Conservation (phyloP, 192 early-diverging fungal genomes). For the Phycomyces nitens region DNA sequence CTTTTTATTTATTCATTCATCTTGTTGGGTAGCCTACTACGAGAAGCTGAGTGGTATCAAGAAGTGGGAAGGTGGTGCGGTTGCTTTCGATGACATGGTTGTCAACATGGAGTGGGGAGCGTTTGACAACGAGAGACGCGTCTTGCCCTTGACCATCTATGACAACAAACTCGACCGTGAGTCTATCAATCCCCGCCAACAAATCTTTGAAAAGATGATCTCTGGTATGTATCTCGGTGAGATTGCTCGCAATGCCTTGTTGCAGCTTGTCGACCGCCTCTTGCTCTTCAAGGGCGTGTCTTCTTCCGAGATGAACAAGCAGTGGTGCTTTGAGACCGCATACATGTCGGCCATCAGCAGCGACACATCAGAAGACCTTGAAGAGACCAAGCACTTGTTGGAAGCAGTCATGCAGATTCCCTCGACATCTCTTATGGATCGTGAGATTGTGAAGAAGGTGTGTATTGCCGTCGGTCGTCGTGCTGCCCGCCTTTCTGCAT, state of each 20-base stretch:
- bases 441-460: constrained; percentile 72
- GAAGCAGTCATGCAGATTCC: constrained; percentile 68
- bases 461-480: constrained; percentile 77
- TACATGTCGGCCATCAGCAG: constrained; percentile 68
- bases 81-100: constrained; percentile 64
- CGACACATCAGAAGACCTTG: constrained; percentile 62
- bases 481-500: constrained; percentile 80
- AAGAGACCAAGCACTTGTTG: constrained; percentile 60
- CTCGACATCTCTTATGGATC: constrained; percentile 67
- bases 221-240: constrained; percentile 95
- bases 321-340: constrained; percentile 73
- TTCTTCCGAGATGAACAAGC: constrained; percentile 59
- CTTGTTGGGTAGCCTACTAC: constrained; percentile 65
- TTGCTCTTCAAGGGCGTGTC: constrained; percentile 69
- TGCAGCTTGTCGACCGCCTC: constrained; percentile 74
- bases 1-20: too few relatives aligned
- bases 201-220: constrained; percentile 92
- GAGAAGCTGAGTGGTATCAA: constrained; percentile 44
- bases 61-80: constrained; percentile 33
- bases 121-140: constrained; percentile 72
- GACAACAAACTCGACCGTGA: constrained; percentile 81
- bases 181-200: constrained; percentile 78
- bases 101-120: constrained; percentile 97
- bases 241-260: constrained; percentile 70
- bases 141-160: constrained; percentile 79